Base-by-base conservation (phyloP, 352 stramenopile genomes). In the Plasmopara muralis region DNA sequence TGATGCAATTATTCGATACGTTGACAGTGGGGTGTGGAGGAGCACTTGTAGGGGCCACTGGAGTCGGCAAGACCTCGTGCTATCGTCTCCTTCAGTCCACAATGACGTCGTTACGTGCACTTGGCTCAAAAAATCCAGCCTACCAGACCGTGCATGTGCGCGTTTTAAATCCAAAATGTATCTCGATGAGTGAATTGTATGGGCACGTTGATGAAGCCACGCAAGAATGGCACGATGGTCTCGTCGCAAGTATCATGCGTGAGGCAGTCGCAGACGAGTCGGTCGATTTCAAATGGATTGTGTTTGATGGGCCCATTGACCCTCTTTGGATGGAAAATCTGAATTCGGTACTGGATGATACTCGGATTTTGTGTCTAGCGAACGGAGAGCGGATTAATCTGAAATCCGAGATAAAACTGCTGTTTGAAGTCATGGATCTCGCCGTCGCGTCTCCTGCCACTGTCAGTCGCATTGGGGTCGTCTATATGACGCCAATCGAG, bases 281-380 rank as follows among this genome's bases (percentile, higher is more conserved):
- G 0, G 54, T 60, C 0, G 77, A 93, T 35, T 70, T 76, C 30
- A 87, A 85, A 42, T 97, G 91, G 91, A 97, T 84, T 0, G 82
- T 97, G 5, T 97, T 97, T 33, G 91, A 97, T 53, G 91, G 91
- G 2, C 91, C 91, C 9, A 96, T 97, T 47, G 91, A 97, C 60
- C 86, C 91, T n/a, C 64, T 97, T 7, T 97, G 91, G 91, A 97
- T 97, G 38, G 91, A 97, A 59, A 97, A 97, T 64, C 96, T 97
- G 88, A 97, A 97, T 70, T 97, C 91, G 1, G 91, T 97, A 0
- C 59, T 97, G 6, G 91, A 97, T 55, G 91, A 97, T 65, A 97
- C 97, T 61, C 97, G 96, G 89, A 97, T 85, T 5, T 64, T 97
- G 9, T 97, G 89, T 53, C 72, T 97, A 0, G 87, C 90, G 0